Evolutionary conservation across 2,329 filamentous ascomycete species (phyloP), one percentile per base, ranked within the genome.

Genomic region (Chaetomium sp.): DNA sequence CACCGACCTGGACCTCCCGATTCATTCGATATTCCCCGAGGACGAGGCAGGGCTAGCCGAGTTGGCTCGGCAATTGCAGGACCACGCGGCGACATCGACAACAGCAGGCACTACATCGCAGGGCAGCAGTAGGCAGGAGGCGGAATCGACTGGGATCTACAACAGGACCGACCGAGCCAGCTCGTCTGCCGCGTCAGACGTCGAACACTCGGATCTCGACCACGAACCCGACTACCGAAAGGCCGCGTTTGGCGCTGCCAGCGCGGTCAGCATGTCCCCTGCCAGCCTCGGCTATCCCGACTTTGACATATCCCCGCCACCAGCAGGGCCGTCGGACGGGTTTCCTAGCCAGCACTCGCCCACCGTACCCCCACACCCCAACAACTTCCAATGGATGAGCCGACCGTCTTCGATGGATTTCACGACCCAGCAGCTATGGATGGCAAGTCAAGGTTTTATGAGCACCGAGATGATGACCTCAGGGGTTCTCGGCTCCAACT

Each of bases 1-100:
- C 70, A 83, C 81, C 72, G 86, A 88, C 70, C 80, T 85, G 73
- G 80, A 87, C 73, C 77, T 86, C 57, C 84, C 84, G 23, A 80
- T 83, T 25, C 82, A 85, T 68, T 81, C 82, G 2, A 79, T 85
- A 29, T 88, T 88, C 73, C 86, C 86, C 61, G 85, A 88, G 72
- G 83, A 86, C 70, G 84, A 86, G 72, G 80, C 82, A 13, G 85
- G 84, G 64, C 79, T 88, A 72, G 77, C 78, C 16, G 84, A 85
- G 70, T 75, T 88, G 55, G 84, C 84, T 19, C 79, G 80, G 9
- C 83, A 87, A 72, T 76, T 88, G 12, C 82, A 82, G 57, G 77
- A 76, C 54, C 80, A 62, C 1, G 51, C 51, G 27, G 25, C 53
- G 4, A 10, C 59, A 31, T 23, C 59, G 83, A 62, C 79, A 82